phyloP scores from a whole-genome alignment of 768 basidiomycete species.

The Xanthoconium stramineum region DNA sequence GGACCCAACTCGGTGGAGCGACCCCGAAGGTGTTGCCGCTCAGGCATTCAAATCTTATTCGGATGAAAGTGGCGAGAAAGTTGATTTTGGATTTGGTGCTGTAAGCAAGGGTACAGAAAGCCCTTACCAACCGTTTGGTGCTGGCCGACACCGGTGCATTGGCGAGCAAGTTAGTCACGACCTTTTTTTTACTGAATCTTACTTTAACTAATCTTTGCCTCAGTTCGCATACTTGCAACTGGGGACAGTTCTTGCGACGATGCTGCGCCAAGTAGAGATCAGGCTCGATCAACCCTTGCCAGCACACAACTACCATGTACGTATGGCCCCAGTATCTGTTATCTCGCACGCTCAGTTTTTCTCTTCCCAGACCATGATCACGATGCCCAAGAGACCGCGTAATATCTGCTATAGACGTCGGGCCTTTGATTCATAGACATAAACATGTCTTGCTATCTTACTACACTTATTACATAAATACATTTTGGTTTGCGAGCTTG shows the following conservation, averaged over 20 bases:
- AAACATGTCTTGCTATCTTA: conserved; percentile 1
- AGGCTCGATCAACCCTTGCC: conserved; percentile 64
- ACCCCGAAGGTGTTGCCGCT: conserved; percentile 77
- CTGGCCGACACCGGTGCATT: conserved; percentile 93
- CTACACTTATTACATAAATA: neutral
- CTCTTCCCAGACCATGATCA: conserved; percentile 80
- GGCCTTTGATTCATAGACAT: conserved; percentile 42
- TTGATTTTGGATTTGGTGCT: conserved; percentile 95
- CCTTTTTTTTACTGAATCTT: neutral
- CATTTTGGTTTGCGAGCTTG: neutral
- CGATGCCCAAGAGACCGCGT: conserved; percentile 74
- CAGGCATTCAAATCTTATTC: conserved; percentile 72
- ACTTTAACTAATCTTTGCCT: neutral
- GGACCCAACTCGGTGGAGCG: conserved; percentile 84
- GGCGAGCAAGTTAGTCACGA: conserved; percentile 67
- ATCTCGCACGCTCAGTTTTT: conserved; percentile 6
- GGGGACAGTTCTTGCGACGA: conserved; percentile 73
- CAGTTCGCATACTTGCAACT: conserved; percentile 95
- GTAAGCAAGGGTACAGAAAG: conserved; percentile 96
- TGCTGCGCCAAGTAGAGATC: conserved; percentile 77
- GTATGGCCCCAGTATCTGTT: conserved; percentile 28
- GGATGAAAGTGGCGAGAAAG: conserved; percentile 78
- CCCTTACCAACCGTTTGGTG: conserved; percentile 97
- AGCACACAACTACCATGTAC: conserved; percentile 84
- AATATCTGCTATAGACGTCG: conserved; percentile 66